These are phyloP conservation scores for Plasmodium gonderi DNA, from an alignment of 169 alveolate genomes.

Conservation along the genomic window DNA sequence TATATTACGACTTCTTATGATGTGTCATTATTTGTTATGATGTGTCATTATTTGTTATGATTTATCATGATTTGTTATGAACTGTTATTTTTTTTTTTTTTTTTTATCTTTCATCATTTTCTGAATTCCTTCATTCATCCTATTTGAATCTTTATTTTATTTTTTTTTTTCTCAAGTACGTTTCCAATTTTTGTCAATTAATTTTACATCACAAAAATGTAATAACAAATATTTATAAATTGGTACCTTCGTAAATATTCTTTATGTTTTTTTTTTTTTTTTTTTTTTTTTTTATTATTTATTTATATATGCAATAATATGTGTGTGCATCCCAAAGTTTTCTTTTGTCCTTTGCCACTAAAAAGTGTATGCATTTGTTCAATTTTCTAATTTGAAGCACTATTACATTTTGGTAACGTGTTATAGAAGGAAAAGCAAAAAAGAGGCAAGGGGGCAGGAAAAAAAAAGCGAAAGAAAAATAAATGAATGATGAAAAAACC, in stretches of 20 bases:
- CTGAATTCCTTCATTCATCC: neutral
- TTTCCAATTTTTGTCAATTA: neutral
- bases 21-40: neutral
- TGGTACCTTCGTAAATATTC: neutral
- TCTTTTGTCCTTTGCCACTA: neutral
- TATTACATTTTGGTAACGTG: neutral
- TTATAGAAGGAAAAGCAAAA: neutral
- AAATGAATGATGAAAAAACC: neutral
- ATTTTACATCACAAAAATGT: neutral
- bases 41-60: neutral
- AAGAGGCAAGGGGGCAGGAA: neutral
- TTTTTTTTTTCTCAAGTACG: neutral
- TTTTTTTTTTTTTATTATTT: neutral
- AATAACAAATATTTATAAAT: neutral
- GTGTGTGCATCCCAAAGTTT: neutral
- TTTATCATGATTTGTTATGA: neutral
- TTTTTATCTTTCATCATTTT: neutral
- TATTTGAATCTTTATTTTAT: neutral
- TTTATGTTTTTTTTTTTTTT: neutral
- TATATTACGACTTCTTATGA: neutral
- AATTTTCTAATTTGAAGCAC: neutral
- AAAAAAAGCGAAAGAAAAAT: neutral
- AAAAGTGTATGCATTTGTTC: neutral
- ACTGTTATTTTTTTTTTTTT: no score
- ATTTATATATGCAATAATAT: neutral